A percentile compares a stretch with the other conserved stretches of the same genome.
These are phyloP conservation scores for Cyphellophora europaea DNA, from an alignment of 2,329 filamentous ascomycete species.

Conservation along the genomic window DNA sequence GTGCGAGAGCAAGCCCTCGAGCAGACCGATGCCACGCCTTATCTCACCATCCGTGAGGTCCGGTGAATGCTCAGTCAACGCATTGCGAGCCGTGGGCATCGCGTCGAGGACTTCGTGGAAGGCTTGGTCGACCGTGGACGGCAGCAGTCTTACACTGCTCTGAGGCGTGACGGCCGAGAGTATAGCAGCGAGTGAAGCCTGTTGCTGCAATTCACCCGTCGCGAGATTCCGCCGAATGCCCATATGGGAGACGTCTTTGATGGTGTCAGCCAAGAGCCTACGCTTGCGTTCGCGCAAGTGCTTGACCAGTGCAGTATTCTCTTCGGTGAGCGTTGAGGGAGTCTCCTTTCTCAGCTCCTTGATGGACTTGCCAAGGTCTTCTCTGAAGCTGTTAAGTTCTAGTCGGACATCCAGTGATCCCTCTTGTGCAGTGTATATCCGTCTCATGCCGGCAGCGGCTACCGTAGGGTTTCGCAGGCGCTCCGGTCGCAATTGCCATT, in stretches of 20 bases:
- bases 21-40: slow-evolving; percentile 65
- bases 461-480: slow-evolving; percentile 62
- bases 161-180: slow-evolving; percentile 45
- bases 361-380: slow-evolving; percentile 58
- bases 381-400: slow-evolving; percentile 59
- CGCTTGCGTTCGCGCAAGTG: slow-evolving; percentile 87
- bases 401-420: slow-evolving; percentile 47
- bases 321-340: slow-evolving; percentile 68
- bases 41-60: slow-evolving; percentile 78
- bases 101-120: slow-evolving; percentile 73
- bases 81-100: slow-evolving; percentile 56
- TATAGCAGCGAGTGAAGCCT: slow-evolving; percentile 61
- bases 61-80: slow-evolving; percentile 65
- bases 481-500: slow-evolving; percentile 41
- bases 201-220: slow-evolving; percentile 61
- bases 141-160: slow-evolving; percentile 28
- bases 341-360: slow-evolving; percentile 74
- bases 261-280: slow-evolving; percentile 78
- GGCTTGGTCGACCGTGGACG: slow-evolving; percentile 49
- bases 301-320: slow-evolving; percentile 75
- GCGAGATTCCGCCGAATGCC: slow-evolving; percentile 77
- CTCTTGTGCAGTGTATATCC: slow-evolving; percentile 45
- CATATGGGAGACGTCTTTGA: slow-evolving; percentile 79
- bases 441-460: slow-evolving; percentile 67
- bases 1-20: slow-evolving; percentile 71